Percentiles rank a stretch among this genome's conserved stretches.
phyloP scores from a whole-genome alignment of 768 basidiomycete species.

The Lentinula lateritia region DNA sequence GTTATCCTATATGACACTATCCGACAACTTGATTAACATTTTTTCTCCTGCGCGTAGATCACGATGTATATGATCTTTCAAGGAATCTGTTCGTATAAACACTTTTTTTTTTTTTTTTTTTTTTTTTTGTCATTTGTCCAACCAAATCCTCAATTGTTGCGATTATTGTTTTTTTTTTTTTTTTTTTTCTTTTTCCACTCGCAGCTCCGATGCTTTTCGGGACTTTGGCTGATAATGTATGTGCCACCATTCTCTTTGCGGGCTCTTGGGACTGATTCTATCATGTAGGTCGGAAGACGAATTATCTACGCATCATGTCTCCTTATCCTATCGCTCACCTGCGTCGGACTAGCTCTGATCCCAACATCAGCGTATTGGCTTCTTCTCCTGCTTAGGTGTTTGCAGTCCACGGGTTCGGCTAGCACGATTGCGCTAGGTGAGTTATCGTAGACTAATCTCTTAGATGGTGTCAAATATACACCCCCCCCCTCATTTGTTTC shows the following conservation, averaged over 20 bases:
- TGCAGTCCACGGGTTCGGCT: slow-evolving; percentile 77
- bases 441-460: not conserved
- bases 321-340: slow-evolving; percentile 56
- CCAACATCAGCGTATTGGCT: slow-evolving; percentile 66
- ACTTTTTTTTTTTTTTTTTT: not conserved
- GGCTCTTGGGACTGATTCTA: slow-evolving; percentile 31
- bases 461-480: not conserved
- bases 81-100: slow-evolving; percentile 43
- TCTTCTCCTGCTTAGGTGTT: slow-evolving; percentile 69
- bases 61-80: slow-evolving; percentile 72
- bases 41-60: slow-evolving; percentile 22
- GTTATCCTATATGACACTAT: not conserved
- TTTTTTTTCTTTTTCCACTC: not conserved
- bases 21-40: not conserved
- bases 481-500: not conserved
- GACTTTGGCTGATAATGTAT: slow-evolving; percentile 44
- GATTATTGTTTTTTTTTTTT: too few species aligned
- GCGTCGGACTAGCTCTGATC: slow-evolving; percentile 50
- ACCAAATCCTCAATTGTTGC: not conserved
- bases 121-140: not conserved
- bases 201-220: not conserved
- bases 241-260: slow-evolving; percentile 20
- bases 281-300: slow-evolving; percentile 40
- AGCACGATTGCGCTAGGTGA: slow-evolving; percentile 72
- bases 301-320: slow-evolving; percentile 62